These are phyloP conservation scores for Debaryomyces psychrophilus DNA, from an alignment of 1,139 yeast genomes.

Conservation along the genomic window DNA sequence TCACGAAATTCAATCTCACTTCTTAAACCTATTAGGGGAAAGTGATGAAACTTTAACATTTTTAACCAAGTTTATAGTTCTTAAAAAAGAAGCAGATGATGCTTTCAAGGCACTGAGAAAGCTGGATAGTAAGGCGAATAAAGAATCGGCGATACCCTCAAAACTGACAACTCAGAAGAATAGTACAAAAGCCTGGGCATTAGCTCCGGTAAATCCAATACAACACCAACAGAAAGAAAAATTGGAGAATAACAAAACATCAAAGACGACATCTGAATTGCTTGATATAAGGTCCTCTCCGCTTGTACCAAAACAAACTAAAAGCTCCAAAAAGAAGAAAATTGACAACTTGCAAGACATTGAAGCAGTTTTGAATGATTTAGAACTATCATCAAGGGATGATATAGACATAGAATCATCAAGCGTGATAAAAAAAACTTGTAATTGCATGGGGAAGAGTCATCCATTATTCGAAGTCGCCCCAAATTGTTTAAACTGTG, in stretches of 20 bases:
- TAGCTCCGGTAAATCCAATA: constrained; percentile 20
- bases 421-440: constrained; percentile 33
- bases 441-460: constrained; percentile 82
- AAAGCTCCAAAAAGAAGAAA: constrained; percentile 39
- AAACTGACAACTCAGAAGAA: constrained; percentile 4
- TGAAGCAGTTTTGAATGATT: constrained; percentile 42
- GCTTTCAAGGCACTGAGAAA: background rate
- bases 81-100: constrained; percentile 18
- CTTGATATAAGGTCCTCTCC: constrained; percentile 29
- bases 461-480: constrained; percentile 90
- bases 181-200: constrained; percentile 13
- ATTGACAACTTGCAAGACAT: constrained; percentile 61
- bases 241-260: constrained; percentile 25
- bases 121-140: constrained; percentile 1
- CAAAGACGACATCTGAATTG: constrained; percentile 43
- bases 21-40: constrained; percentile 56
- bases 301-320: constrained; percentile 26
- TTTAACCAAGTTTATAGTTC: constrained; percentile 32
- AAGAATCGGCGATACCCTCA: background rate
- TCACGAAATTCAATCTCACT: constrained; percentile 49
- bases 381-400: constrained; percentile 31
- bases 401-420: constrained; percentile 15
- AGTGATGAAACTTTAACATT: constrained; percentile 48
- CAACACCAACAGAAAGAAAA: constrained; percentile 23
- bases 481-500: constrained; percentile 93